Evolutionary conservation across 2,329 filamentous ascomycete genomes (phyloP).

Genomic region (Tolypocladium inflatum): DNA sequence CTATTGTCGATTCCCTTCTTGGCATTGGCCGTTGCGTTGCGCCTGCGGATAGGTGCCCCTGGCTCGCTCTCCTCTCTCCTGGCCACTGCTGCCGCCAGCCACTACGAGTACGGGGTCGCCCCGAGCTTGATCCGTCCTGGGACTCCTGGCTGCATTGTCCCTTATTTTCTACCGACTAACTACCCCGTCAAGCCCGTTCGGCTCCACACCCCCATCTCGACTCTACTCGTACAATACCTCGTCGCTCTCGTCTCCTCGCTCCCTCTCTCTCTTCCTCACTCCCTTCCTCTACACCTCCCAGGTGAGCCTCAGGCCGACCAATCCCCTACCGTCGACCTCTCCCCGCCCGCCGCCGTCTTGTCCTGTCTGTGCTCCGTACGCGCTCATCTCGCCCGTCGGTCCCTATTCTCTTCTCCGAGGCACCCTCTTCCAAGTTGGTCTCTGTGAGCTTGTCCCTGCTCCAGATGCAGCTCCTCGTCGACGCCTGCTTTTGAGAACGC

Average conservation of each 20-base stretch:
- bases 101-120: not conserved
- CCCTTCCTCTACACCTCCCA: slow-evolving; percentile 14
- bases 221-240: slow-evolving; percentile 5
- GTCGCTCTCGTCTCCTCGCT: slow-evolving; percentile 23
- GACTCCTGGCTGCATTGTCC: slow-evolving; percentile 1
- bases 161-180: slow-evolving; percentile 9
- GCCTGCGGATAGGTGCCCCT: not conserved
- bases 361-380: slow-evolving; percentile 3
- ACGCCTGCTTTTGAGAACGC: slow-evolving; percentile 15
- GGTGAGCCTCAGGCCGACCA: slow-evolving; percentile 5
- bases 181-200: slow-evolving; percentile 5
- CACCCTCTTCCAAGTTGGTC: slow-evolving; percentile 12
- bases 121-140: not conserved
- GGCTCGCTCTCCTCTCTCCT: not conserved
- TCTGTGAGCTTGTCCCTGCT: slow-evolving; percentile 9
- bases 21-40: not conserved
- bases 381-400: slow-evolving; percentile 9
- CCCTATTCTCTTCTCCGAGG: slow-evolving; percentile 12
- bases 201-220: slow-evolving; percentile 12
- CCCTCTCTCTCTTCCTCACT: slow-evolving; percentile 19
- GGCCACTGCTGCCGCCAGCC: not conserved
- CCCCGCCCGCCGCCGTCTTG: slow-evolving; percentile 6
- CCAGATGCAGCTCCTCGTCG: slow-evolving; percentile 18
- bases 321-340: slow-evolving; percentile 9
- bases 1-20: not conserved